phyloP scores from a whole-genome alignment of 768 basidiomycete species.

The Termitomyces sp. region DNA sequence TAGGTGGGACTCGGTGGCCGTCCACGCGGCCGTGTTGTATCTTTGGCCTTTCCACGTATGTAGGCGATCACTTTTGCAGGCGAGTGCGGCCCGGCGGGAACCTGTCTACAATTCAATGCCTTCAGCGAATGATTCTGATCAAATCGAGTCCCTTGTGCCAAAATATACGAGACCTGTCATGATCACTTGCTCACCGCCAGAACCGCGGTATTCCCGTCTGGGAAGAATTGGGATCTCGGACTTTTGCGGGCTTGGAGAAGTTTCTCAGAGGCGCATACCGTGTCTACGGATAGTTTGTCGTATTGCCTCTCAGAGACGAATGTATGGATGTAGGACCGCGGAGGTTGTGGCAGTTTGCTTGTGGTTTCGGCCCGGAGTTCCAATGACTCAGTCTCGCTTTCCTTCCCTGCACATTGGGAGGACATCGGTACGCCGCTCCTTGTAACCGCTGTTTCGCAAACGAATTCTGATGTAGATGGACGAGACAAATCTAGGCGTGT shows the following conservation, averaged over 20 bases:
- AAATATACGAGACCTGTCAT: background rate
- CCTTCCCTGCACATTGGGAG: background rate
- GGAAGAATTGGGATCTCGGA: constrained; percentile 3
- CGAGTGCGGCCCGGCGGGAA: constrained; percentile 4
- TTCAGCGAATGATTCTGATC: constrained; percentile 7
- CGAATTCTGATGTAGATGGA: constrained; percentile 3
- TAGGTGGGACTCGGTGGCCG: background rate
- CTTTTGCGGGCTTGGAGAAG: constrained; percentile 6
- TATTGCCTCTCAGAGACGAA: background rate
- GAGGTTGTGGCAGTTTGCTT: background rate
- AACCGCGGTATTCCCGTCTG: constrained; percentile 1
- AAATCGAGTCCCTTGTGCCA: constrained; percentile 1
- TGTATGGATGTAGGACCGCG: constrained; percentile 5
- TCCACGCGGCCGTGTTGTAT: background rate
- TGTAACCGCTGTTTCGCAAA: constrained; percentile 3
- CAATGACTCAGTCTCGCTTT: background rate
- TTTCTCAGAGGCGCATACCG: constrained; percentile 1
- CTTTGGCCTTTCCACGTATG: background rate
- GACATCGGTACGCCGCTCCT: constrained; percentile 4
- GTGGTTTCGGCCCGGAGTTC: constrained; percentile 2
- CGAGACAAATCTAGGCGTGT: background rate
- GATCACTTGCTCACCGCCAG: background rate
- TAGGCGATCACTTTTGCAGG: background rate
- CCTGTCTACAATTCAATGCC: background rate
- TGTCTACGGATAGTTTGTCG: background rate